Evolutionary conservation across 768 basidiomycete genomes (phyloP).

Genomic region (Kwoniella dendrophila): DNA sequence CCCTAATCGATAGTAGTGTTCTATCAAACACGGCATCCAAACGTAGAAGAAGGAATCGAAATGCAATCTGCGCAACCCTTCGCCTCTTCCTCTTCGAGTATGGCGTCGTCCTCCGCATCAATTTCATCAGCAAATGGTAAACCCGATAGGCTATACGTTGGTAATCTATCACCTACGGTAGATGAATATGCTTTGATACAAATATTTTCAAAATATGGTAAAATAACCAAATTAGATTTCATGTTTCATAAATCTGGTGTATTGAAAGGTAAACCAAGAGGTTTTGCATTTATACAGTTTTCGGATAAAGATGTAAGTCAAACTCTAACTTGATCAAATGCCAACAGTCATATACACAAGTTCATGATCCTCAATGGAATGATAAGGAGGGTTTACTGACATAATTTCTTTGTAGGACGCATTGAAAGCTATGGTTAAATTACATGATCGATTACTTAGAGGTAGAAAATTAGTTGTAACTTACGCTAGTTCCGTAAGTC

Average conservation of each 20-base stretch:
- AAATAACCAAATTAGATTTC: conserved; percentile 88
- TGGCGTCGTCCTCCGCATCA: conserved; percentile 9
- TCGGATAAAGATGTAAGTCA: conserved; percentile 73
- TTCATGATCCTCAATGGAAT: not conserved
- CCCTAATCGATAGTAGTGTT: no score
- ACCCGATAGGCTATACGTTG: conserved; percentile 78
- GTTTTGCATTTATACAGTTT: conserved; percentile 93
- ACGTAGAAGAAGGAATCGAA: not conserved
- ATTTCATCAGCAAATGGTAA: conserved; percentile 41
- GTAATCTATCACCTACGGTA: conserved; percentile 81
- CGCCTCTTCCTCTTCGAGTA: conserved; percentile 5
- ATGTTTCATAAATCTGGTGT: conserved; percentile 91
- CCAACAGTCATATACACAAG: conserved; percentile 1
- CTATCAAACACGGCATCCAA: no score
- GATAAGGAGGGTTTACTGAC: not conserved
- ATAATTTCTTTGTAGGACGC: conserved; percentile 67
- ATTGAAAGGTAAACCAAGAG: conserved; percentile 86
- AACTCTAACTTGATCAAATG: no score
- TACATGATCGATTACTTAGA: conserved; percentile 78
- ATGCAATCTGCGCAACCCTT: conserved; percentile 22
- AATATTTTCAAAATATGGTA: conserved; percentile 87
- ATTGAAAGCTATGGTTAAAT: conserved; percentile 68
- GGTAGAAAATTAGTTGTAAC: conserved; percentile 91
- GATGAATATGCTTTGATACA: conserved; percentile 92
- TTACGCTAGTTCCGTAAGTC: conserved; percentile 74